A percentile compares a stretch with the other conserved stretches of the same genome.
Evolutionary conservation across 1,284 basidiomycete species (phyloP).

Genomic region (Ganoderma sinense): DNA sequence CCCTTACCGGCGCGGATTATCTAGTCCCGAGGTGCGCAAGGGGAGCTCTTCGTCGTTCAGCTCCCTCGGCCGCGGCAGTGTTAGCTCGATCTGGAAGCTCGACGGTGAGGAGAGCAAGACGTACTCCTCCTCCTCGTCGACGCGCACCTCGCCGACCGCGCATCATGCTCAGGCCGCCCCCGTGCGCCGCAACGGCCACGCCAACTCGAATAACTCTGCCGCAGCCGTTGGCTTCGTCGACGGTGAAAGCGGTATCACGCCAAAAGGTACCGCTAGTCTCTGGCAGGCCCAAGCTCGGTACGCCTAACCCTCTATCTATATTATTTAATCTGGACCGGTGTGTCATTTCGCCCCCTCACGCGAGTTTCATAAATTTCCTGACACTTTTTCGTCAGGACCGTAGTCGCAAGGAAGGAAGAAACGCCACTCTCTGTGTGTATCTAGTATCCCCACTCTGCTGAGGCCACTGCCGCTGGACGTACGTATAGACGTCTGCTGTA

Average conservation of each 20-base stretch:
- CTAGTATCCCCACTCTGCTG: constrained; percentile 4
- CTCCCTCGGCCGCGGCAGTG: constrained; percentile 18
- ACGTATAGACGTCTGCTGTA: constrained; percentile 10
- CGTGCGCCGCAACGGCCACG: not conserved
- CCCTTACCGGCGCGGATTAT: not conserved
- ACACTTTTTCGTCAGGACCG: not conserved
- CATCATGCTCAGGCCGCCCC: constrained; percentile 2
- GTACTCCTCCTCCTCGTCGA: constrained; percentile 11
- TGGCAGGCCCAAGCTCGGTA: constrained; percentile 27
- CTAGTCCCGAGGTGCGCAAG: constrained; percentile 3
- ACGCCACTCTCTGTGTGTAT: constrained; percentile 1
- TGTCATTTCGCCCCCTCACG: not conserved
- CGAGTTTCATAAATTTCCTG: too few relatives aligned
- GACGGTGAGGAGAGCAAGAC: constrained; percentile 70
- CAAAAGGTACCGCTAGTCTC: constrained; percentile 28
- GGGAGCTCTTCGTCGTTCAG: constrained; percentile 13
- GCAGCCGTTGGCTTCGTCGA: constrained; percentile 1
- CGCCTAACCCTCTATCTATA: constrained; percentile 13
- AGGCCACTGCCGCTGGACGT: not conserved
- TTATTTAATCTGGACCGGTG: constrained; percentile 27
- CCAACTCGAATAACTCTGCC: not conserved
- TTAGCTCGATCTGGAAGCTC: constrained; percentile 62
- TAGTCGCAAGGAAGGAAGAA: constrained; percentile 20
- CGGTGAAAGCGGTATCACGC: constrained; percentile 21
- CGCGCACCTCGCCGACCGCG: constrained; percentile 18